These are phyloP conservation scores for Darksidea phi DNA, from an alignment of 495 filamentous ascomycete species.

Conservation along the genomic window DNA sequence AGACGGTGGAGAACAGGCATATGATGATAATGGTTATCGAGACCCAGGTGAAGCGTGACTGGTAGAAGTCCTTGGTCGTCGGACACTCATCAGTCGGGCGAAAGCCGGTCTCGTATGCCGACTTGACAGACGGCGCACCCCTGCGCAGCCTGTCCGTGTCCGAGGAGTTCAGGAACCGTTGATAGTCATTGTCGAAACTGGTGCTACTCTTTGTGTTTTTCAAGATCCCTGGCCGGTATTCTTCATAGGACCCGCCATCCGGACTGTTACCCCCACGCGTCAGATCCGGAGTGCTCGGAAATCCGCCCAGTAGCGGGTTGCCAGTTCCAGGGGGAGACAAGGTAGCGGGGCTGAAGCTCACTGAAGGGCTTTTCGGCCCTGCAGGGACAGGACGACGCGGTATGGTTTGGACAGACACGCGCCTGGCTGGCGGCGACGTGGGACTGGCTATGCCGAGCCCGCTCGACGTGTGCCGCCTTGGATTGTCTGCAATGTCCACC, in stretches of 20 bases:
- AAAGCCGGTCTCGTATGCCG: constrained; percentile 35
- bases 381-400: constrained; percentile 17
- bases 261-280: constrained; percentile 29
- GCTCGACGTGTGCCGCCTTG: background rate
- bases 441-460: constrained; percentile 34
- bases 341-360: constrained; percentile 3
- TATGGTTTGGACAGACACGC: constrained; percentile 30
- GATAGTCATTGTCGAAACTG: constrained; percentile 12
- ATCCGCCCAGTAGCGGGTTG: constrained; percentile 27
- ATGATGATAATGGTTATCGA: constrained; percentile 57
- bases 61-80: constrained; percentile 38
- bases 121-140: constrained; percentile 23
- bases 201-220: constrained; percentile 9
- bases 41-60: constrained; percentile 55
- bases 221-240: constrained; percentile 15
- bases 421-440: constrained; percentile 1
- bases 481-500: constrained; percentile 17
- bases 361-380: constrained; percentile 10
- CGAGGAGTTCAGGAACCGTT: constrained; percentile 16
- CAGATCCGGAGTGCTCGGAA: constrained; percentile 34
- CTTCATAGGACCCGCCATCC: constrained; percentile 19
- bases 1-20: constrained; percentile 63
- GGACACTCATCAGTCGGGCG: constrained; percentile 34
- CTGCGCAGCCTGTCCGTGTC: constrained; percentile 26
- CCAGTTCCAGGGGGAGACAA: constrained; percentile 20